Percentiles rank a stretch among this genome's conserved stretches.
These are phyloP conservation scores for Agrocybe chaxingu DNA, from an alignment of 768 basidiomycete genomes.

Conservation along the genomic window DNA sequence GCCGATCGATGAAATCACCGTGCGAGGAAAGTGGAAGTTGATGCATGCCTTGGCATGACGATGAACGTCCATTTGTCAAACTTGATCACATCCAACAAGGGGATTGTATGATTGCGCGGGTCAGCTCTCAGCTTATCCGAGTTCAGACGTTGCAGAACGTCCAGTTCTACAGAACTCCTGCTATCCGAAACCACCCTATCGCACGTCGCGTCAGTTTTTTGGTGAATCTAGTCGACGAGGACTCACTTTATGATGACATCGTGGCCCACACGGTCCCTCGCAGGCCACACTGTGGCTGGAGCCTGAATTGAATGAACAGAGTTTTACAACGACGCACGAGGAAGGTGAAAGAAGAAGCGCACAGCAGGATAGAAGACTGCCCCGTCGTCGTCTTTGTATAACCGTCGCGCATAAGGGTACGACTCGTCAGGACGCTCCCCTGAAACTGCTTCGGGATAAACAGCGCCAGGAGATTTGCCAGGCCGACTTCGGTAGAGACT, in stretches of 20 bases:
- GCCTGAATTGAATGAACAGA: too few relatives aligned
- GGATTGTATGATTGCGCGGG: conserved; percentile 15
- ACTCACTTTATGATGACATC: conserved; percentile 13
- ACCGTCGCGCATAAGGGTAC: too few relatives aligned
- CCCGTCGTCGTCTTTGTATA: too few relatives aligned
- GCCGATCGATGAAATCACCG: not conserved
- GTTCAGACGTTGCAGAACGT: conserved; percentile 12
- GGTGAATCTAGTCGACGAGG: not conserved
- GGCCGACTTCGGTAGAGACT: too few relatives aligned
- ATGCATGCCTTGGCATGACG: conserved; percentile 16
- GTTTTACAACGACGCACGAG: too few relatives aligned
- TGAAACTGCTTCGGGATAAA: too few relatives aligned
- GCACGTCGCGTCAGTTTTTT: not conserved
- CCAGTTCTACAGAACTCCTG: conserved; percentile 10
- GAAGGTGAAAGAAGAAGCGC: too few relatives aligned
- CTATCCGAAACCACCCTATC: conserved; percentile 5
- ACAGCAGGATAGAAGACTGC: too few relatives aligned
- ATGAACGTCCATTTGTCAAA: conserved; percentile 12
- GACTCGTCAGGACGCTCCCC: too few relatives aligned
- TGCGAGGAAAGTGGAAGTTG: not conserved
- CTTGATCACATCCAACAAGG: conserved; percentile 10
- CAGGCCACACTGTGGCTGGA: conserved; percentile 1
- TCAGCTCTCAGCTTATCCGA: conserved; percentile 6
- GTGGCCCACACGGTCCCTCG: not conserved
- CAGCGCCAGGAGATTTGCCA: too few relatives aligned